phyloP scores from a whole-genome alignment of 176 grass and related monocot species.

The Aegilops bicornis region DNA sequence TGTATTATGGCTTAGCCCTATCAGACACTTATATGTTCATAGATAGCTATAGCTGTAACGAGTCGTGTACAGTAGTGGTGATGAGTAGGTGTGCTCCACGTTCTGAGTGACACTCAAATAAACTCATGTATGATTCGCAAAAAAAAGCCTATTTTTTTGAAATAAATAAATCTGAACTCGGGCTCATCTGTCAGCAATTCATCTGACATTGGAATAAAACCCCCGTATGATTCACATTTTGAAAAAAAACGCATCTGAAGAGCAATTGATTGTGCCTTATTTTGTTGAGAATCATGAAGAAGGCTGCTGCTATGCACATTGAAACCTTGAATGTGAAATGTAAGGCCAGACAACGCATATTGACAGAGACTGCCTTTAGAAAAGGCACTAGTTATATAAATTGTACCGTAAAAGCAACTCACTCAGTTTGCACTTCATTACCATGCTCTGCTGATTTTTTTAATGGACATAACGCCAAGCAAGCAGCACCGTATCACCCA shows the following conservation, averaged over 20 bases:
- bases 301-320: background rate
- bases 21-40: too few species aligned
- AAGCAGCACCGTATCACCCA: background rate
- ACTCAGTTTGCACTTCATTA: background rate
- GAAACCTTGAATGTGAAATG: background rate
- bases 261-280: background rate
- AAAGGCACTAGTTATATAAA: background rate
- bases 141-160: too few species aligned
- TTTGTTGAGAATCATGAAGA: background rate
- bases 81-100: too few species aligned
- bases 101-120: too few species aligned
- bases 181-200: background rate
- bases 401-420: background rate
- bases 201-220: too few species aligned
- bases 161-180: too few species aligned
- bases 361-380: conserved; percentile 29
- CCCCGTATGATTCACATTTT: too few species aligned
- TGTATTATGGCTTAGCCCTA: too few species aligned
- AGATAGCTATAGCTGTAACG: too few species aligned
- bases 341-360: background rate
- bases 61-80: too few species aligned
- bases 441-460: background rate
- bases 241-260: too few species aligned
- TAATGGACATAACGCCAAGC: conserved; percentile 7
- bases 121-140: too few species aligned